Conservation (phyloP, 768 basidiomycete species). For the Suillus variegatus region DNA sequence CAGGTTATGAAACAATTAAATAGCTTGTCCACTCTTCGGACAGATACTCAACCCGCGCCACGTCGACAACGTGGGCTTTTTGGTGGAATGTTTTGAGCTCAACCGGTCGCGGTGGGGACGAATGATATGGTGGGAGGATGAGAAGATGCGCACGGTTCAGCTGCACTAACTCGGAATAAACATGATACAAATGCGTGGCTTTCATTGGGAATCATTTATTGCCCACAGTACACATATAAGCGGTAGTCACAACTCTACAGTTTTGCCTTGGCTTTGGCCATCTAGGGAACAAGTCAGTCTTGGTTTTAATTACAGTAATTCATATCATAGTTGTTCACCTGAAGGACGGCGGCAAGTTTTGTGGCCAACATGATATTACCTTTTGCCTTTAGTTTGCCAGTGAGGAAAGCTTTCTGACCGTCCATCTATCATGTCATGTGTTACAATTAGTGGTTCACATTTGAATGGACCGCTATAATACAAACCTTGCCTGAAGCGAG, state of each 20-base stretch:
- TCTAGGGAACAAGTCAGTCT: constrained; percentile 17
- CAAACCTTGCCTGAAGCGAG: constrained; percentile 74
- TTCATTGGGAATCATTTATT: not conserved
- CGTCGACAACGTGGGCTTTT: constrained; percentile 81
- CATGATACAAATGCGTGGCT: too few species aligned
- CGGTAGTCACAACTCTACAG: constrained; percentile 28
- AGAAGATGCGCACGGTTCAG: too few species aligned
- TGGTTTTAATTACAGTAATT: constrained; percentile 2
- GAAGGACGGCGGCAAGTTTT: constrained; percentile 83
- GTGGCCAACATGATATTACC: constrained; percentile 95
- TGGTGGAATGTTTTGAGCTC: constrained; percentile 63
- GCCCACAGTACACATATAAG: constrained; percentile 11
- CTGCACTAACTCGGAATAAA: too few species aligned
- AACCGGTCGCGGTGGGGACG: too few species aligned
- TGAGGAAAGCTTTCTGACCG: constrained; percentile 96
- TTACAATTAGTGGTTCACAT: not conserved
- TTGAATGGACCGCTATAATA: not conserved
- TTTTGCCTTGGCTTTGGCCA: constrained; percentile 43
- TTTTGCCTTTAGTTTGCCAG: constrained; percentile 88
- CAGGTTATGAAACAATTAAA: constrained; percentile 97
- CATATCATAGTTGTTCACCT: constrained; percentile 46
- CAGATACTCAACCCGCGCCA: constrained; percentile 74
- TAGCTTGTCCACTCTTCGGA: constrained; percentile 83
- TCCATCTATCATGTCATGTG: constrained; percentile 53
- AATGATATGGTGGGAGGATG: too few species aligned